Percentiles rank a stretch among this genome's conserved stretches.
Conservation (phyloP, 805 yeast species). For the Myxozyma lipomycoides region DNA sequence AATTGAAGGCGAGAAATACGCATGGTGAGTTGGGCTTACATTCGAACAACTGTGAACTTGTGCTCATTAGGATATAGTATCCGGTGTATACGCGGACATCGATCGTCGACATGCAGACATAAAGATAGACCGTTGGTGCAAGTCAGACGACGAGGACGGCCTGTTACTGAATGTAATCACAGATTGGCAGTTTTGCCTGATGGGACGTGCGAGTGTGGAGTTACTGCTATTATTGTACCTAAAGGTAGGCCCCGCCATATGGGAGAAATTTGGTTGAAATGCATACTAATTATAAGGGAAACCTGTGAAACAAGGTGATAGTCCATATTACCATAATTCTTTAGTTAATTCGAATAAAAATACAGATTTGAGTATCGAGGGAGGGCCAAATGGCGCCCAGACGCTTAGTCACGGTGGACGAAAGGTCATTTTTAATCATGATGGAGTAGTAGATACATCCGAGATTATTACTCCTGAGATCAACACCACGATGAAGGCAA, state of each 20-base stretch:
- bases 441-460: not conserved
- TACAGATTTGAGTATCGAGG: too few species aligned
- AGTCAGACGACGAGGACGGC: slow-evolving; percentile 88
- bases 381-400: too few species aligned
- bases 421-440: not conserved
- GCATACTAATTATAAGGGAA: too few species aligned
- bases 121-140: slow-evolving; percentile 73
- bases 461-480: not conserved
- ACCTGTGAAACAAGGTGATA: too few species aligned
- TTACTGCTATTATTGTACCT: slow-evolving; percentile 40
- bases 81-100: slow-evolving; percentile 89
- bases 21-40: slow-evolving; percentile 63
- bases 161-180: slow-evolving; percentile 55
- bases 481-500: not conserved
- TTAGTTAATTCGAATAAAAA: too few species aligned
- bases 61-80: too few species aligned
- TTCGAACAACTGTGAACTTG: too few species aligned
- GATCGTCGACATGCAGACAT: slow-evolving; percentile 84
- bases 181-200: slow-evolving; percentile 61
- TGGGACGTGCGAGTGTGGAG: slow-evolving; percentile 53
- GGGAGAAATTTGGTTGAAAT: not conserved
- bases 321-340: too few species aligned
- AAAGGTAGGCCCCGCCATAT: not conserved
- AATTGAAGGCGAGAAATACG: slow-evolving; percentile 73
- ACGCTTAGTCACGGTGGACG: too few species aligned